Evolutionary conservation across 2,329 filamentous ascomycete species (phyloP).

Genomic region (Calonectria pseudoturangicola): DNA sequence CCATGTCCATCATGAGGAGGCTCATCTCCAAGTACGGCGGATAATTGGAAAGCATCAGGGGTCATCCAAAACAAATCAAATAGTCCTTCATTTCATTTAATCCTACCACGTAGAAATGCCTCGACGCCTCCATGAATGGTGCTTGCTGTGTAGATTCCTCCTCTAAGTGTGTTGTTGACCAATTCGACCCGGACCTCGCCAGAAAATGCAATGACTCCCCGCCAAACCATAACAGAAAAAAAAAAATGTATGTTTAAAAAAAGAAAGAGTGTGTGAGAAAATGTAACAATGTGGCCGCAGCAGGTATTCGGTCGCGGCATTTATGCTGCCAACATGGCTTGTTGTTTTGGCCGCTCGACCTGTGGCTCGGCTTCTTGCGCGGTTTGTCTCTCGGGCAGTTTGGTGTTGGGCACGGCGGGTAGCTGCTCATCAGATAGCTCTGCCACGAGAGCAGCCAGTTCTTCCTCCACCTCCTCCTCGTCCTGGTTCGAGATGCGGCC

Average conservation of each 20-base stretch:
- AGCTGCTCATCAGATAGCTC: slow-evolving; percentile 58
- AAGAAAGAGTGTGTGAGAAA: slow-evolving; percentile 11
- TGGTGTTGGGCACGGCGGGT: slow-evolving; percentile 48
- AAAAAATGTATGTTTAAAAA: not conserved
- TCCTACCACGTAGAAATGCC: slow-evolving; percentile 43
- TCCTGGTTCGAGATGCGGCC: slow-evolving; percentile 94
- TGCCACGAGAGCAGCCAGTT: slow-evolving; percentile 86
- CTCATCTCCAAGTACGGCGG: slow-evolving; percentile 82
- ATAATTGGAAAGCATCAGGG: slow-evolving; percentile 29
- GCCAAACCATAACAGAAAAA: slow-evolving; percentile 20
- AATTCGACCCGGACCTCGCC: slow-evolving; percentile 35
- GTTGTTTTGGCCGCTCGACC: slow-evolving; percentile 55
- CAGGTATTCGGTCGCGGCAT: not conserved
- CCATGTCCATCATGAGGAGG: slow-evolving; percentile 85
- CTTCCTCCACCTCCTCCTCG: slow-evolving; percentile 98
- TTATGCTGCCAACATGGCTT: slow-evolving; percentile 63
- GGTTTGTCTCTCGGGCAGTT: slow-evolving; percentile 29
- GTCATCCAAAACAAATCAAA: slow-evolving; percentile 31
- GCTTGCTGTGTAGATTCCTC: slow-evolving; percentile 50
- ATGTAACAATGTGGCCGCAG: not conserved
- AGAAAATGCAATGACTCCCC: slow-evolving; percentile 45
- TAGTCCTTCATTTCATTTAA: slow-evolving; percentile 39
- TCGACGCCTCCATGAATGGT: slow-evolving; percentile 51
- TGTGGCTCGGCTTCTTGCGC: slow-evolving; percentile 47
- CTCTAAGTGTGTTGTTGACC: slow-evolving; percentile 45